These are phyloP conservation scores for Arthrobotrys megalospora DNA, from an alignment of 2,329 filamentous ascomycete genomes.

Conservation along the genomic window DNA sequence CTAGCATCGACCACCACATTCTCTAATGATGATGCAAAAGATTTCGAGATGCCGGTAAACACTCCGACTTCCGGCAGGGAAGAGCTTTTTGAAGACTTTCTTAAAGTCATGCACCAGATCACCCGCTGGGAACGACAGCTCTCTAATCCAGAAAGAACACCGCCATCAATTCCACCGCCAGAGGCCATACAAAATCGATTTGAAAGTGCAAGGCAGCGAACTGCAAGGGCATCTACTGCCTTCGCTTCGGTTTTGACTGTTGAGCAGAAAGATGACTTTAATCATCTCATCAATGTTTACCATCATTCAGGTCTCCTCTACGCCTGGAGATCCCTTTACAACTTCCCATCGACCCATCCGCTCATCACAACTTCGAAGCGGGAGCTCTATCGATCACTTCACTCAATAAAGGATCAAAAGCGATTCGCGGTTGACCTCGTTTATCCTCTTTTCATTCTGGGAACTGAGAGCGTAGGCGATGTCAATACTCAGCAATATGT, in stretches of 20 bases:
- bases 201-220: slow-evolving; percentile 53
- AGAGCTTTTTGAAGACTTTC: slow-evolving; percentile 56
- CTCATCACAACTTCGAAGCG: slow-evolving; percentile 48
- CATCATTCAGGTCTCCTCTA: slow-evolving; percentile 57
- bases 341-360: slow-evolving; percentile 41
- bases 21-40: slow-evolving; percentile 46
- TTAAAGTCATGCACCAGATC: slow-evolving; percentile 55
- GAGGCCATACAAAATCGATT: slow-evolving; percentile 57
- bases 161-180: slow-evolving; percentile 52
- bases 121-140: slow-evolving; percentile 56
- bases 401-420: slow-evolving; percentile 57
- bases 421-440: slow-evolving; percentile 57
- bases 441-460: slow-evolving; percentile 55
- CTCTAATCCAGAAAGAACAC: slow-evolving; percentile 44
- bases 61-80: slow-evolving; percentile 49
- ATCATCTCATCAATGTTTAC: slow-evolving; percentile 50
- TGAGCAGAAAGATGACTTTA: slow-evolving; percentile 55
- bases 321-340: slow-evolving; percentile 58
- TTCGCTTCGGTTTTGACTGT: slow-evolving; percentile 52
- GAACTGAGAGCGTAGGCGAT: slow-evolving; percentile 52
- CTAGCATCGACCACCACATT: slow-evolving; percentile 52
- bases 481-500: slow-evolving; percentile 57
- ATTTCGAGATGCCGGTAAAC: slow-evolving; percentile 55
- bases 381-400: slow-evolving; percentile 49
- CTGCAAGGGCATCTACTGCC: slow-evolving; percentile 35